Conservation (phyloP, 495 filamentous ascomycete species). For the Amphirosellinia nigrospora region DNA sequence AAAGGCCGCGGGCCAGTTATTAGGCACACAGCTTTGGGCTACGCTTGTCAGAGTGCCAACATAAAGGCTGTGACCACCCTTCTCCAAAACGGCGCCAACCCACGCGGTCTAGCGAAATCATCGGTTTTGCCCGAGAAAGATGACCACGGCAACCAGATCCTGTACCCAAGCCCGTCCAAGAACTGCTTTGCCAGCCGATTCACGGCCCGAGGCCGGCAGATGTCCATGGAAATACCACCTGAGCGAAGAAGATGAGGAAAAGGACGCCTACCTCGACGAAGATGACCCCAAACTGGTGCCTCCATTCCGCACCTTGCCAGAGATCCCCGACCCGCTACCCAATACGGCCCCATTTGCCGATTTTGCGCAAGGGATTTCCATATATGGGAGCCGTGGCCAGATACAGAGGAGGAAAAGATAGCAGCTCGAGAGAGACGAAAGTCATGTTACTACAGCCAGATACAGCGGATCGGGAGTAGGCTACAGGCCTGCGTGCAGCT, state of each 20-base stretch:
- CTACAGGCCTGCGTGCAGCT: conserved; percentile 2
- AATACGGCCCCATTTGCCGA: neutral
- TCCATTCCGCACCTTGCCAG: neutral
- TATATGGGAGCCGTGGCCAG: conserved; percentile 7
- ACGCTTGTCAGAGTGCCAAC: conserved; percentile 11
- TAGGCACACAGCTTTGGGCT: conserved; percentile 8
- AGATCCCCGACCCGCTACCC: neutral
- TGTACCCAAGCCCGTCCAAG: conserved; percentile 11
- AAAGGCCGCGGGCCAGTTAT: neutral
- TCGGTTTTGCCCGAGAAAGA: neutral
- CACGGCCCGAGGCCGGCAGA: neutral
- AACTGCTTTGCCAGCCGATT: conserved; percentile 8
- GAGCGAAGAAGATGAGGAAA: conserved; percentile 12
- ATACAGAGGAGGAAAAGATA: neutral
- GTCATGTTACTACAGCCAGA: conserved; percentile 11
- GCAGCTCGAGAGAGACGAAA: neutral
- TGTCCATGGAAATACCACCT: conserved; percentile 17
- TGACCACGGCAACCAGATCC: neutral
- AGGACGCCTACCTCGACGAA: conserved; percentile 7
- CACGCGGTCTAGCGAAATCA: neutral
- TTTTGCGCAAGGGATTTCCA: neutral
- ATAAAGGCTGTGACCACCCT: conserved; percentile 4
- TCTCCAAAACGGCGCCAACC: conserved; percentile 8
- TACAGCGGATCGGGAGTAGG: neutral
- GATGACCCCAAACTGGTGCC: neutral